Evolutionary conservation across 2,329 filamentous ascomycete genomes (phyloP).

Genomic region (Parastagonospora avenae): DNA sequence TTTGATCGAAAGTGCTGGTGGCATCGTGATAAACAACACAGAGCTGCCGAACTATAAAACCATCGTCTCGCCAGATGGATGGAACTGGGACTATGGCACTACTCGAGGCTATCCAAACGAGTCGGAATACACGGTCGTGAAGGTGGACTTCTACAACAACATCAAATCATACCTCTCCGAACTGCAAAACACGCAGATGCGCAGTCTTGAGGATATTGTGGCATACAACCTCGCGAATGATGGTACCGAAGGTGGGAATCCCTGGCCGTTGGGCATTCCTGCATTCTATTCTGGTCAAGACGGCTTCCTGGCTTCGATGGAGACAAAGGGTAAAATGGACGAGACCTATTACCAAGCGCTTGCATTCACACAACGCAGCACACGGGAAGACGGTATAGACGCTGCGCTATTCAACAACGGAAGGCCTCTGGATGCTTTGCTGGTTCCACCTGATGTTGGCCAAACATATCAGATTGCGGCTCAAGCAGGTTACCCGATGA

Average conservation of each 20-base stretch:
- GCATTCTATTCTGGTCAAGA: constrained; percentile 68
- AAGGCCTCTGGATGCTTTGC: constrained; percentile 62
- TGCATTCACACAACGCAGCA: constrained; percentile 62
- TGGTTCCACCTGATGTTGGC: constrained; percentile 71
- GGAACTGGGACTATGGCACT: constrained; percentile 74
- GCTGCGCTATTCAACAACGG: constrained; percentile 61
- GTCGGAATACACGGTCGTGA: constrained; percentile 75
- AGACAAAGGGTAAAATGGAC: constrained; percentile 64
- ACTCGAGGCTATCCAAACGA: constrained; percentile 69
- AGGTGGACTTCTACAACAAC: constrained; percentile 73
- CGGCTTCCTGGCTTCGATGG: constrained; percentile 67
- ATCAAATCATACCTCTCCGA: constrained; percentile 67
- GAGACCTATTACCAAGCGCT: constrained; percentile 72
- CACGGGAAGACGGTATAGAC: constrained; percentile 71
- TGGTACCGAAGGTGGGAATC: constrained; percentile 69
- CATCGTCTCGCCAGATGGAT: constrained; percentile 69
- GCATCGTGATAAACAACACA: constrained; percentile 70
- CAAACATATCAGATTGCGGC: constrained; percentile 73
- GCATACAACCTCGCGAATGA: constrained; percentile 59
- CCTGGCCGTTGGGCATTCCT: constrained; percentile 58
- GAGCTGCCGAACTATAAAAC: constrained; percentile 68
- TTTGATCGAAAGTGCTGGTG: constrained; percentile 65
- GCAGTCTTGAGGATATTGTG: constrained; percentile 36
- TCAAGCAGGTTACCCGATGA: constrained; percentile 75
- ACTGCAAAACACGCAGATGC: constrained; percentile 56